Conservation (phyloP, 257 asterid species). For the Nemophila menziesii region DNA sequence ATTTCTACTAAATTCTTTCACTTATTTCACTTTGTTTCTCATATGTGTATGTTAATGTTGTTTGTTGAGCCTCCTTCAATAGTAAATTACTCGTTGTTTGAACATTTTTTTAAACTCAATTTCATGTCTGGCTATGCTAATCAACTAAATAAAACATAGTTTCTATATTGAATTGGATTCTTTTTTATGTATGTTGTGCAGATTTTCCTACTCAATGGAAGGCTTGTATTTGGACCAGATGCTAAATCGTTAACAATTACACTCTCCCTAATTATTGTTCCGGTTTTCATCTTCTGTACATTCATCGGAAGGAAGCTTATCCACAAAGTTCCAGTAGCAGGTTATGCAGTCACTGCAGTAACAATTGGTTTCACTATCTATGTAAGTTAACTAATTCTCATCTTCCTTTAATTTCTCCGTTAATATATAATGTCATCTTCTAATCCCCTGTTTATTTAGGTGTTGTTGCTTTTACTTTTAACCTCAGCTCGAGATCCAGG, state of each 20-base stretch:
- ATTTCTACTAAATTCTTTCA: not conserved
- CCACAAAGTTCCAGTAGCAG: slow-evolving; percentile 22
- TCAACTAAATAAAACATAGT: not conserved
- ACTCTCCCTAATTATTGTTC: slow-evolving; percentile 44
- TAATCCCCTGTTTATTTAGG: slow-evolving; percentile 16
- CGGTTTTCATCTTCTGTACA: slow-evolving; percentile 42
- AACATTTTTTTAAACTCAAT: not conserved
- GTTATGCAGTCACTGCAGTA: slow-evolving; percentile 27
- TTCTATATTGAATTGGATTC: not conserved
- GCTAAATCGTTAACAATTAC: slow-evolving; percentile 49
- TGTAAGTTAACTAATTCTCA: slow-evolving; percentile 43
- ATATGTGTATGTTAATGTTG: too few species aligned
- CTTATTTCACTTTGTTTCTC: not conserved
- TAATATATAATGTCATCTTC: not conserved
- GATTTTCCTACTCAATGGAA: slow-evolving; percentile 56
- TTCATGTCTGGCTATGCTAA: not conserved
- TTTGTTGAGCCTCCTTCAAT: too few species aligned
- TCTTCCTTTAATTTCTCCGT: not conserved
- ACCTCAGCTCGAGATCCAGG: slow-evolving; percentile 81
- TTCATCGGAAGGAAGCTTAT: slow-evolving; percentile 43
- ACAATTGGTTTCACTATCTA: slow-evolving; percentile 31
- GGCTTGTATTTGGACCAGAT: slow-evolving; percentile 76
- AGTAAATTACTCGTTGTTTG: too few species aligned
- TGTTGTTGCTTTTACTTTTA: slow-evolving; percentile 32
- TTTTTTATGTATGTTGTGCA: slow-evolving; percentile 16